Evolutionary conservation across 1,139 yeast genomes (phyloP), one percentile per base, ranked within the genome.

Genomic region (Diutina catenulata): DNA sequence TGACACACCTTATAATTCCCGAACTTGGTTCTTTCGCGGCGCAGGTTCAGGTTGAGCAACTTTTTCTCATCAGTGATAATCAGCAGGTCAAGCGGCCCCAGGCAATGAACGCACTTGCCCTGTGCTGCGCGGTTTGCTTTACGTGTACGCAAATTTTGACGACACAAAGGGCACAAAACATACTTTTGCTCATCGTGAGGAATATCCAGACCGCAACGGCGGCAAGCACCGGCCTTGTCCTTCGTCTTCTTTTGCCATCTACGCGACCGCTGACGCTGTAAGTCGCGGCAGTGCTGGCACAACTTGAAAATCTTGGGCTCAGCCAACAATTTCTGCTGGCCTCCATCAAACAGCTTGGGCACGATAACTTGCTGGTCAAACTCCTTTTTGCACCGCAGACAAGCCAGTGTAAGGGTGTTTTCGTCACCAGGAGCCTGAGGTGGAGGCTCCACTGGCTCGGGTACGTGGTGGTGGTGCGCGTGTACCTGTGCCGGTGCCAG

Each of bases 91-190:
- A 75, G 61, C 3, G 79, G 76, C 1, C 81, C 81, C 2, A 76
- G 63, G 46, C 84, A 77, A 49, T 77, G 83, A 7, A 76, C 80
- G 56, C 84, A 77, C 47, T 68, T 68, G 1, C 84, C 83, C 46
- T 68, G 70, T 10, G 76, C 74, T 6, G 75, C 79, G 29, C 84
- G 57, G 42, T 62, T 65, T 0, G 76, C 74, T 47, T 77, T 77
- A 38, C 76, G 57, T 4, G 68, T 60, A 41, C 82, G 60, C 33
- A 76, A 57, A 38, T 68, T 67, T 47, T 62, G 66, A 28, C 84
- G 60, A 48, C 84, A 77, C 26, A 60, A 62, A 2, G 76, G 74
- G 56, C 84, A 77, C 39, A 77, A 56, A 1, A 75, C 82, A 52
- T 57, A 76, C 41, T 63, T 62, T 38, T 65, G 68, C 32, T 64